Conservation (phyloP, 1,284 basidiomycete species). For the Microbotryum lychnidis-dioicae region DNA sequence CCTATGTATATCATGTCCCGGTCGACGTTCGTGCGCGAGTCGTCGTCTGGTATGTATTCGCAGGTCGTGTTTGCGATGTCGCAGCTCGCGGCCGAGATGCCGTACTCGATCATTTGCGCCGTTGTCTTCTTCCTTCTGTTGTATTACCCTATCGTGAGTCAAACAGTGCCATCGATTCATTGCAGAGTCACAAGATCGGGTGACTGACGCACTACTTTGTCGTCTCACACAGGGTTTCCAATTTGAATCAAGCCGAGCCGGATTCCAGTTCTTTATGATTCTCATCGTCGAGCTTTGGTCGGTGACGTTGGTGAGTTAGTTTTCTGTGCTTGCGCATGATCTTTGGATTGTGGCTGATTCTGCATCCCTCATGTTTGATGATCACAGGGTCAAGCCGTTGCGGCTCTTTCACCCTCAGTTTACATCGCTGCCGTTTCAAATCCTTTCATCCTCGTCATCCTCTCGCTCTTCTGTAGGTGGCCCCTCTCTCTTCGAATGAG, state of each 20-base stretch:
- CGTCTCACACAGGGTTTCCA: conserved; percentile 47
- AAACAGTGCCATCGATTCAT: too few species aligned
- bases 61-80: conserved; percentile 68
- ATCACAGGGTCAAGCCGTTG: conserved; percentile 62
- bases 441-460: conserved; percentile 51
- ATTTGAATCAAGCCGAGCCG: conserved; percentile 45
- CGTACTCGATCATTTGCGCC: conserved; percentile 60
- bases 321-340: neutral
- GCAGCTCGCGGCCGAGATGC: conserved; percentile 73
- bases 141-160: conserved; percentile 47
- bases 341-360: conserved; percentile 50
- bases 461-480: conserved; percentile 26
- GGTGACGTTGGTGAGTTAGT: neutral
- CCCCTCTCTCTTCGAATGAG: too few species aligned
- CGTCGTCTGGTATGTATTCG: conserved; percentile 54
- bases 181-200: neutral
- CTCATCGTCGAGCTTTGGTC: conserved; percentile 54
- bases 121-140: conserved; percentile 61
- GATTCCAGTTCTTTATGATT: conserved; percentile 63
- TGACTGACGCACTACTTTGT: neutral
- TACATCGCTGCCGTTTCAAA: conserved; percentile 71
- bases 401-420: conserved; percentile 59
- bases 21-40: conserved; percentile 58
- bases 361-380: conserved; percentile 66
- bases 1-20: conserved; percentile 76